phyloP scores from a whole-genome alignment of 2,329 filamentous ascomycete species.

The Clonostachys rosea region DNA sequence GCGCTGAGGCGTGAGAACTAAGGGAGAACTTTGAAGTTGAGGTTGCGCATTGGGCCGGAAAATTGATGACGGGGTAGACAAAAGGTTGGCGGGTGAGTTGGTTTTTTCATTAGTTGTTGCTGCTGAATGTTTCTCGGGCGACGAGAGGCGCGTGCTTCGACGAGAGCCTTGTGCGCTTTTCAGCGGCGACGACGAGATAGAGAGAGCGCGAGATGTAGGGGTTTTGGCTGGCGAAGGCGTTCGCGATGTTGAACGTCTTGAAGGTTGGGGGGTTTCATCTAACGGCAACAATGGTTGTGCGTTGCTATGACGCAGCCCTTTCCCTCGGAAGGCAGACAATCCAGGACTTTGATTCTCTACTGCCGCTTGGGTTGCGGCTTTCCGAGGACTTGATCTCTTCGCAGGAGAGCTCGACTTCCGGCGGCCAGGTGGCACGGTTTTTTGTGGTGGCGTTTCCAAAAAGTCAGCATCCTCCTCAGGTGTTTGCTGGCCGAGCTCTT shows the following conservation, averaged over 20 bases:
- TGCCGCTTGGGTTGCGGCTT: background rate
- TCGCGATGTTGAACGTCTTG: conserved; percentile 4
- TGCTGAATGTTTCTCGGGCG: no score
- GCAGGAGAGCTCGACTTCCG: conserved; percentile 33
- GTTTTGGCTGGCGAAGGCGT: conserved; percentile 13
- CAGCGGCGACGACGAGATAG: no score
- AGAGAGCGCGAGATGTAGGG: background rate
- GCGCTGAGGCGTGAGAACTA: conserved; percentile 52
- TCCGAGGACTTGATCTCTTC: conserved; percentile 15
- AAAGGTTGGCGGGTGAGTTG: no score
- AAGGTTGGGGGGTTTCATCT: conserved; percentile 17
- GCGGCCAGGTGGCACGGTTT: no score
- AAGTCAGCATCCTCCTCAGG: conserved; percentile 54
- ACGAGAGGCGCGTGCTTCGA: conserved; percentile 3
- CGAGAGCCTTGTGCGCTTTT: conserved; percentile 9
- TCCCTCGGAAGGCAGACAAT: conserved; percentile 46
- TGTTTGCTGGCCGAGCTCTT: conserved; percentile 41
- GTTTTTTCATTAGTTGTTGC: no score
- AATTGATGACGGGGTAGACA: conserved; percentile 20
- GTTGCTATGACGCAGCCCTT: conserved; percentile 42
- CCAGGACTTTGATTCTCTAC: conserved; percentile 48
- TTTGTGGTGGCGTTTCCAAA: conserved; percentile 18
- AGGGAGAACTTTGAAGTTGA: conserved; percentile 55
- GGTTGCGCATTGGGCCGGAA: conserved; percentile 51
- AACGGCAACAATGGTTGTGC: conserved; percentile 28